Evolutionary conservation across 129 eudicot genomes (phyloP).

Genomic region (Oenanthe sinensis): DNA sequence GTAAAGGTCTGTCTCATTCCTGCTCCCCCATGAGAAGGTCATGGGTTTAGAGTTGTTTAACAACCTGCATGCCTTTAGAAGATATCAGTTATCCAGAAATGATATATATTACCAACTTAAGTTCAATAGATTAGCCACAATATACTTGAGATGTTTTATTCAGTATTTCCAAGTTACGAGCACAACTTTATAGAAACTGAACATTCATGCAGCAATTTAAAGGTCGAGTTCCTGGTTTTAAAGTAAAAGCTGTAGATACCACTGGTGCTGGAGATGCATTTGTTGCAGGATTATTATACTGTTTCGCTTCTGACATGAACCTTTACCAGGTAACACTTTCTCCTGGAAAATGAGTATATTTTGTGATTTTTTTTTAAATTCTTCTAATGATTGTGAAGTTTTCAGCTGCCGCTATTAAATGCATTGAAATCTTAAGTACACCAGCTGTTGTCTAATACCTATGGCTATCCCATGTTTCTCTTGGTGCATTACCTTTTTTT

Average conservation of each 20-base stretch:
- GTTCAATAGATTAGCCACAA: not conserved
- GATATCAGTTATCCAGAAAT: not conserved
- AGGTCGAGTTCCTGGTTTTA: constrained; percentile 59
- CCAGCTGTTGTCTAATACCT: not conserved
- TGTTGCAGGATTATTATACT: constrained; percentile 48
- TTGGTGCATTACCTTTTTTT: not conserved
- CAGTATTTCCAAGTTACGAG: not conserved
- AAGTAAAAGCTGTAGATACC: constrained; percentile 64
- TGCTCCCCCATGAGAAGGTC: not conserved
- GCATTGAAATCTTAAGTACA: not conserved
- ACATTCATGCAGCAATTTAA: constrained; percentile 39
- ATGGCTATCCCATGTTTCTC: not conserved
- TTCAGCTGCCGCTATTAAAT: not conserved
- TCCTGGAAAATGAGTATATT: not conserved
- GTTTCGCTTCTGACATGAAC: constrained; percentile 51
- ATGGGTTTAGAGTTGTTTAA: not conserved
- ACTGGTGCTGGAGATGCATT: constrained; percentile 90
- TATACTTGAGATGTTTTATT: not conserved
- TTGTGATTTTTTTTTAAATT: not conserved
- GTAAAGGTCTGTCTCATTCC: not conserved
- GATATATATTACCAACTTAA: not conserved
- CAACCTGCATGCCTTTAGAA: not conserved
- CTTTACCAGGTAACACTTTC: constrained; percentile 42
- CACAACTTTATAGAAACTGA: not conserved
- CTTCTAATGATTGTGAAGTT: not conserved